phyloP scores from a whole-genome alignment of 768 basidiomycete genomes.

The Daedaleopsis nitida region DNA sequence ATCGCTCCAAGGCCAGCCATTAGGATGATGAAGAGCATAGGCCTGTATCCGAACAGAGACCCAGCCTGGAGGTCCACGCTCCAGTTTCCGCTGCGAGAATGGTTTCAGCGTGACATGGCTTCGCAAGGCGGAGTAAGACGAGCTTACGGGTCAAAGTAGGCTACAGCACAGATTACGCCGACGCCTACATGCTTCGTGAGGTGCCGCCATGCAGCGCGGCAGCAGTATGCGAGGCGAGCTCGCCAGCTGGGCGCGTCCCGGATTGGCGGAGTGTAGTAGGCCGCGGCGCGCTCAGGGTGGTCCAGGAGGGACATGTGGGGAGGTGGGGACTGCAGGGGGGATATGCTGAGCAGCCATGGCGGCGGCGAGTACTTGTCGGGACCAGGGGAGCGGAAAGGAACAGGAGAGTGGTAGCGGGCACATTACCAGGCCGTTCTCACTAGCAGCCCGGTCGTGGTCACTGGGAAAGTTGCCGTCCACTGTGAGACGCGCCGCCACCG shows the following conservation, averaged over 20 bases:
- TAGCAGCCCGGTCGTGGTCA: conserved; percentile 11
- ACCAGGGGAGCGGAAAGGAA: conserved; percentile 28
- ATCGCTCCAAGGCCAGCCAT: conserved; percentile 82
- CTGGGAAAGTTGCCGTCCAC: conserved; percentile 12
- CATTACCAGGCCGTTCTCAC: conserved; percentile 21
- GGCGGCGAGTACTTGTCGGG: conserved; percentile 23
- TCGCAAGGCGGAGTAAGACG: neutral
- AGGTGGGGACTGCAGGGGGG: conserved; percentile 8
- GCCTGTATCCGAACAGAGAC: conserved; percentile 79
- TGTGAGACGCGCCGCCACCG: conserved; percentile 18
- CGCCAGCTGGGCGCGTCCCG: conserved; percentile 6
- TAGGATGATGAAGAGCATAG: conserved; percentile 79
- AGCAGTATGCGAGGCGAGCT: neutral
- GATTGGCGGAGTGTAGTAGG: conserved; percentile 7
- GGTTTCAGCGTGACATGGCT: neutral
- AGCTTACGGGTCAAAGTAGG: conserved; percentile 81
- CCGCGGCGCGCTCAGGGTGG: conserved; percentile 21
- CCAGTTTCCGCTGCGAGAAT: conserved; percentile 72
- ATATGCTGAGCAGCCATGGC: conserved; percentile 15
- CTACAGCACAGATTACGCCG: conserved; percentile 85
- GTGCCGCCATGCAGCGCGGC: conserved; percentile 13
- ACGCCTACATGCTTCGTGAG: conserved; percentile 54
- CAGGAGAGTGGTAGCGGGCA: conserved; percentile 27
- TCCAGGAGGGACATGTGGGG: conserved; percentile 19
- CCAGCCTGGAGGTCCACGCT: conserved; percentile 88